phyloP scores from a whole-genome alignment of 148 eudicot genomes.

The Amaranthus palmeri region DNA sequence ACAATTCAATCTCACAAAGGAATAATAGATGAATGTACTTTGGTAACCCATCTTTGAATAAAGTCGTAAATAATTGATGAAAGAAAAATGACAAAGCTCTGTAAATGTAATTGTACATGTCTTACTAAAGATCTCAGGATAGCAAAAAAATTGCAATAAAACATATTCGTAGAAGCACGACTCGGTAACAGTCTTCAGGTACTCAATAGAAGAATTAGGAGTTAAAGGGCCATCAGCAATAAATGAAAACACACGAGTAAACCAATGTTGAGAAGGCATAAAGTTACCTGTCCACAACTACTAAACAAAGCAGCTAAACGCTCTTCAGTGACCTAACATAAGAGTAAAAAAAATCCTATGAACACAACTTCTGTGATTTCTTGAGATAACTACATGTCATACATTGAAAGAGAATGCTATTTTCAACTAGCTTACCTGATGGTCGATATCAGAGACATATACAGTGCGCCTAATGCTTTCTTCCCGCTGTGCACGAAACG shows the following conservation, averaged over 20 bases:
- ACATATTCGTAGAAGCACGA: not conserved
- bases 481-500: conserved; percentile 77
- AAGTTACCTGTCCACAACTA: conserved; percentile 69
- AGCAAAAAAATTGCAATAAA: not conserved
- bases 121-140: not conserved
- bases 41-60: not conserved
- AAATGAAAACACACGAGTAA: not conserved
- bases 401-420: not conserved
- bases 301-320: conserved; percentile 80
- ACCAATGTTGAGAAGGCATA: not conserved
- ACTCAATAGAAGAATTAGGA: not conserved
- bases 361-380: conserved; percentile 2
- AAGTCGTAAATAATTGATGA: not conserved
- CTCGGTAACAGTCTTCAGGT: not conserved
- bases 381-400: not conserved
- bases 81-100: not conserved
- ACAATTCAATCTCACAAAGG: not conserved
- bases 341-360: conserved; percentile 13
- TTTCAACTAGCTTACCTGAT: conserved; percentile 45
- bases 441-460: conserved; percentile 88
- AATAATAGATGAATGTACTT: not conserved
- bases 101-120: no score
- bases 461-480: conserved; percentile 88
- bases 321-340: conserved; percentile 76
- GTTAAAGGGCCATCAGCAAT: not conserved